Base-by-base conservation (phyloP, 192 early-diverging fungal species). In the Diversispora eburnea region DNA sequence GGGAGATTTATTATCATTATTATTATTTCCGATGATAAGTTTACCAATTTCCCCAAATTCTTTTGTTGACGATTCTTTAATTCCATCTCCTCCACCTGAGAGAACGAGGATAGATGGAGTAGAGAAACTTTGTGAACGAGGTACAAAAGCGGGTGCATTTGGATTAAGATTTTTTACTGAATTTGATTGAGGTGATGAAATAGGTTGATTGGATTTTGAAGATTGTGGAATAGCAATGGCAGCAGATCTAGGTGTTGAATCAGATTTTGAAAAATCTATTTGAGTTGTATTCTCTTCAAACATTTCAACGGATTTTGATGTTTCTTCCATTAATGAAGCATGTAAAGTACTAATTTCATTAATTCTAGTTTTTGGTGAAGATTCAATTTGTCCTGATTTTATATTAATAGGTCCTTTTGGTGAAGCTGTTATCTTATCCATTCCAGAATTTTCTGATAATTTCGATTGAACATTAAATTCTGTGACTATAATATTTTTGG, bases 101-200 rank as follows among this genome's bases (percentile, higher is more conserved):
- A 33, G 25, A 33, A 33, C 25, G 25, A 33, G 25, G 17, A 2
- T 46, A 41, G 45, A 8, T 9, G 63, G 63, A 66, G 13, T 12
- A 25, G 45, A 66, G 63, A 68, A 39, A 9, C 67, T 49, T 52
- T 19, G 45, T 43, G n/a, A 25, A 8, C 47, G 45, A 68, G 67
- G 67, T 52, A 68, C 39, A 68, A 68, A 68, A 12, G 47, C 47
- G 25, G 67, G 45, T 55, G 67, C 67, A 68, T 68, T 48, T 6
- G 67, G 67, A 49, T 68, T 68, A 3, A 68, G 67, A 9, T 33
- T 46, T 22, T 6, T 39, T 0, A 41, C 39, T 43, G 63, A 12
- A 9, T 22, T 7, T 17, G 63, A 42, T 68, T 46, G 47, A 19
- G 25, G 64, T 19, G 64, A 66, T 25, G 13, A 13, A 49, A 33